Percentiles rank a stretch among this genome's conserved stretches.
Conservation (phyloP, 345 rosid species). For the Stellera chamaejasme region DNA sequence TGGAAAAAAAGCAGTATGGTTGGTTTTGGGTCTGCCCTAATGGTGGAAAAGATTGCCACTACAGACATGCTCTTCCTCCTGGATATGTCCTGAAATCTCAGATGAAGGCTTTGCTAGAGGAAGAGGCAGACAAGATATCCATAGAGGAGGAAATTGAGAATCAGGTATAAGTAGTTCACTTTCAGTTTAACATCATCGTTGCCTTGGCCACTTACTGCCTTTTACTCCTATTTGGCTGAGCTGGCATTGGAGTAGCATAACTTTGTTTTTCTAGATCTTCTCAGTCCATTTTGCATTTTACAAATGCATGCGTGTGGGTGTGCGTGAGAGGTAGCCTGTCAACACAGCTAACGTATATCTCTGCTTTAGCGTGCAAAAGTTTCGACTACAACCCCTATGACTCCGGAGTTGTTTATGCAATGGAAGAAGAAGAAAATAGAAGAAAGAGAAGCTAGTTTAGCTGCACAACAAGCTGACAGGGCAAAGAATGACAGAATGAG, state of each 20-base stretch:
- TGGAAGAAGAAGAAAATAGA: constrained; percentile 61
- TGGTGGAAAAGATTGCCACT: constrained; percentile 60
- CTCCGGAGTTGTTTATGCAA: constrained; percentile 43
- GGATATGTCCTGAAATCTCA: constrained; percentile 62
- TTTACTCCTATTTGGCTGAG: too few relatives aligned
- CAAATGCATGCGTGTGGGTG: too few relatives aligned
- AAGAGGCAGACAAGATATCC: constrained; percentile 44
- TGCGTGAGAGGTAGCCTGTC: constrained; percentile 5
- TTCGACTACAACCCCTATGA: constrained; percentile 42
- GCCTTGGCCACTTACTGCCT: too few relatives aligned
- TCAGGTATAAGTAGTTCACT: constrained; percentile 27
- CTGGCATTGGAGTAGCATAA: too few relatives aligned
- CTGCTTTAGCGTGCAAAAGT: constrained; percentile 42
- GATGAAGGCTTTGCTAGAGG: constrained; percentile 64
- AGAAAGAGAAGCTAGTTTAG: constrained; percentile 51
- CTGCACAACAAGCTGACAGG: constrained; percentile 45
- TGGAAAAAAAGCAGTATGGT: constrained; percentile 73
- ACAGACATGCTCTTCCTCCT: constrained; percentile 71
- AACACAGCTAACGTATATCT: constrained; percentile 5
- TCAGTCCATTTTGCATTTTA: too few relatives aligned
- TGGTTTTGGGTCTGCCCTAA: constrained; percentile 81
- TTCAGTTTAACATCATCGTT: too few relatives aligned
- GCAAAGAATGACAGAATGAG: constrained; percentile 65
- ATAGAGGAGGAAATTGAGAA: constrained; percentile 62
- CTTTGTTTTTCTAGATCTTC: too few relatives aligned